Evolutionary conservation across 768 basidiomycete genomes (phyloP).

Genomic region (Obba rivulosa): DNA sequence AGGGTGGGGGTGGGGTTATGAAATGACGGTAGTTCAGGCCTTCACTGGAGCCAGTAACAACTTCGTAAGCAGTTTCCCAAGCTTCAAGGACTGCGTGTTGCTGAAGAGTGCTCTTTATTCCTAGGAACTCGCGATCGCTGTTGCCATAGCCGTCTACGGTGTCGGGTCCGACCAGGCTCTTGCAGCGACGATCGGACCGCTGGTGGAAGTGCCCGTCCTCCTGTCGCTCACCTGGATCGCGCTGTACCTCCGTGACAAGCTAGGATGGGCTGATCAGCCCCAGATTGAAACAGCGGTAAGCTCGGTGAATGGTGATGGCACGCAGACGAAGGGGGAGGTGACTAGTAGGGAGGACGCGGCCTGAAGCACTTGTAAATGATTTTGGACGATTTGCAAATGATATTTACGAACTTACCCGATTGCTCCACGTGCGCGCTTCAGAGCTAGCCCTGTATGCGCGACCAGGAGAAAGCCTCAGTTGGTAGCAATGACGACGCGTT

Average conservation of each 20-base stretch:
- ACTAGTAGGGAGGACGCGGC: background rate
- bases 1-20: conserved; percentile 39
- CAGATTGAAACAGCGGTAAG: background rate
- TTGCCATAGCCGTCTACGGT: conserved; percentile 74
- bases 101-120: background rate
- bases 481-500: conserved; percentile 59
- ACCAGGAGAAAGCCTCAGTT: background rate
- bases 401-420: too few relatives aligned
- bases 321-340: background rate
- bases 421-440: too few relatives aligned
- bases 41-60: conserved; percentile 83
- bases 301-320: background rate
- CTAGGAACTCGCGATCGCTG: conserved; percentile 80
- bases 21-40: conserved; percentile 70
- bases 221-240: conserved; percentile 65
- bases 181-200: conserved; percentile 73
- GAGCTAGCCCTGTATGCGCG: background rate
- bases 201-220: conserved; percentile 78
- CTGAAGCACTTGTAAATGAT: too few relatives aligned
- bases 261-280: conserved; percentile 3
- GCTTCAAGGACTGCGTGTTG: background rate
- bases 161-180: conserved; percentile 74
- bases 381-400: too few relatives aligned
- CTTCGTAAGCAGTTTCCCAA: conserved; percentile 41
- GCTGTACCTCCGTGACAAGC: conserved; percentile 22